These are phyloP conservation scores for Alternaria infectoria DNA, from an alignment of 2,329 filamentous ascomycete genomes.

Conservation along the genomic window DNA sequence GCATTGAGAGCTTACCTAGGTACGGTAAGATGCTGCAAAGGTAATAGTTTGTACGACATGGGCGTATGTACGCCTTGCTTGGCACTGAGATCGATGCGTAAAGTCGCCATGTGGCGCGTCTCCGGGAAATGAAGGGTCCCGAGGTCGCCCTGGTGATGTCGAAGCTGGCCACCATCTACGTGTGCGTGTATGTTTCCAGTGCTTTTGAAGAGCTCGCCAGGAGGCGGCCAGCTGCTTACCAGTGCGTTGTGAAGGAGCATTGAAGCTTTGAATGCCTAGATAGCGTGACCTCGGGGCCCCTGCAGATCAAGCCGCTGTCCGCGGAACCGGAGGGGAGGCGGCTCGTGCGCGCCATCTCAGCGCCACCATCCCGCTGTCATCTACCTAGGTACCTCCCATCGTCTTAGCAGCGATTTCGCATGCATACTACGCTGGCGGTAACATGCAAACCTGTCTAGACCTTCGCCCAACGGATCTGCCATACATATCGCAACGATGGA, in stretches of 20 bases:
- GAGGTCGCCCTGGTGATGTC: background rate
- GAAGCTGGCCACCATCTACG: background rate
- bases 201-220: background rate
- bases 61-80: background rate
- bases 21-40: background rate
- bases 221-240: background rate
- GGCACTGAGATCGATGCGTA: background rate
- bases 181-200: background rate
- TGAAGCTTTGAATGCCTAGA: background rate
- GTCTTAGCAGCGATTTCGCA: background rate
- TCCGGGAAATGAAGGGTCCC: background rate
- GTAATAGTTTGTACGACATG: background rate
- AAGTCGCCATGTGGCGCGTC: background rate
- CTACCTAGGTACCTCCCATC: background rate
- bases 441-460: background rate
- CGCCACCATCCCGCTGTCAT: background rate
- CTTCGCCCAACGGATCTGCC: background rate
- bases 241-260: background rate
- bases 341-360: background rate
- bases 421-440: background rate
- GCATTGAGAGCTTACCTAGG: background rate
- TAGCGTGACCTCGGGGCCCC: background rate
- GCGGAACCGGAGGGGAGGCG: background rate
- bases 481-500: background rate
- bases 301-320: background rate